A percentile compares a stretch with the other conserved stretches of the same genome.
These are phyloP conservation scores for Pseudohalonectria lignicola DNA, from an alignment of 2,329 filamentous ascomycete genomes.

Conservation along the genomic window DNA sequence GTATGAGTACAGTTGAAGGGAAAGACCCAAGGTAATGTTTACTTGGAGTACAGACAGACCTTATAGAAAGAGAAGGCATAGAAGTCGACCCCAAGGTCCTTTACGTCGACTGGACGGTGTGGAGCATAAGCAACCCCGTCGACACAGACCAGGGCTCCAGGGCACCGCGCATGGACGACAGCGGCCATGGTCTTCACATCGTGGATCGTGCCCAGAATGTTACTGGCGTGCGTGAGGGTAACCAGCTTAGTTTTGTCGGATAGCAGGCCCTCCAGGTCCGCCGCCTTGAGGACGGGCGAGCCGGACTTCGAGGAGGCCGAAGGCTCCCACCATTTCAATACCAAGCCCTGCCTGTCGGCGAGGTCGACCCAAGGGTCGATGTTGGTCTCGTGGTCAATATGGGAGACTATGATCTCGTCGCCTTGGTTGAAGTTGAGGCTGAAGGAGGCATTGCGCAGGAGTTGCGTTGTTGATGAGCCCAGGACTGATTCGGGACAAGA, in stretches of 20 bases:
- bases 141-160: conserved; percentile 53
- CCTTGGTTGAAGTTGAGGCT: conserved; percentile 40
- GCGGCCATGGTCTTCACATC: conserved; percentile 45
- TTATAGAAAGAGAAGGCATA: conserved; percentile 81
- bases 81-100: conserved; percentile 58
- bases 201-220: conserved; percentile 63
- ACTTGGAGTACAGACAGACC: conserved; percentile 7
- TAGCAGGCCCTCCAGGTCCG: conserved; percentile 47
- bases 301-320: background rate
- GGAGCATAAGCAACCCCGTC: conserved; percentile 71
- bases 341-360: conserved; percentile 47
- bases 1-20: too few relatives aligned
- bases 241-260: conserved; percentile 57
- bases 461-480: conserved; percentile 64
- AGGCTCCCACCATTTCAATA: conserved; percentile 60
- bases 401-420: conserved; percentile 60
- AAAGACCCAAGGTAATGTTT: too few relatives aligned
- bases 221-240: conserved; percentile 62
- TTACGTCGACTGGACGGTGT: conserved; percentile 59
- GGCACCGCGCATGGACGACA: conserved; percentile 34
- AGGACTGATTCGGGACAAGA: conserved; percentile 35
- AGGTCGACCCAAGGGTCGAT: conserved; percentile 63
- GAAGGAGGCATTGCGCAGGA: conserved; percentile 59
- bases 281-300: conserved; percentile 42
- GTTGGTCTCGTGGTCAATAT: conserved; percentile 69